A percentile compares a stretch with the other conserved stretches of the same genome.
Evolutionary conservation across 164 flowering plant genomes (phyloP).

Genomic region (Amborella trichopoda): DNA sequence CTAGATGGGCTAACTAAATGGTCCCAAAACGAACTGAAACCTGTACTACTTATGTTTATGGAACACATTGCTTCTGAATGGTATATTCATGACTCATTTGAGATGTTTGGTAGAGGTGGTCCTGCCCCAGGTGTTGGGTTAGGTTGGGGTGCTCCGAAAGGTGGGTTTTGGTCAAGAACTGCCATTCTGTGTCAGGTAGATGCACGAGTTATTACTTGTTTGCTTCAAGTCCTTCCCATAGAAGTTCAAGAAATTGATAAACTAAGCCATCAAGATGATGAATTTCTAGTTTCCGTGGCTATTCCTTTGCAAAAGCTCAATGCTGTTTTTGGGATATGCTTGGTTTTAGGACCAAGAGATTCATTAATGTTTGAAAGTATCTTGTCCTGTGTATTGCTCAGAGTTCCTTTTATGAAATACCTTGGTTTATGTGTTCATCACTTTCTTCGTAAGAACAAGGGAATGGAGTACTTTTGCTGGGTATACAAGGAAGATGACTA

Average conservation of each 20-base stretch:
- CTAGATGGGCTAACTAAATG: slow-evolving; percentile 39
- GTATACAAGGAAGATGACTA: slow-evolving; percentile 50
- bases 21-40: slow-evolving; percentile 29
- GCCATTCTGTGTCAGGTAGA: slow-evolving; percentile 50
- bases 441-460: slow-evolving; percentile 17
- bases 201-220: slow-evolving; percentile 33
- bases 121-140: slow-evolving; percentile 90
- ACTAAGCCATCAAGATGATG: too few species aligned
- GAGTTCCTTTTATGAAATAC: slow-evolving; percentile 35
- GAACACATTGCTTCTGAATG: slow-evolving; percentile 33
- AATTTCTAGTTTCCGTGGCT: slow-evolving; percentile 6
- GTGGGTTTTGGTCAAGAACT: slow-evolving; percentile 77
- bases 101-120: slow-evolving; percentile 86
- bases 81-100: slow-evolving; percentile 37
- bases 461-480: slow-evolving; percentile 25
- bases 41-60: slow-evolving; percentile 23
- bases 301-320: slow-evolving; percentile 22
- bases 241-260: slow-evolving; percentile 9
- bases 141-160: slow-evolving; percentile 92
- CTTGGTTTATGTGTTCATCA: slow-evolving; percentile 27
- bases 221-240: slow-evolving; percentile 34
- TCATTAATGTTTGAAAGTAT: slow-evolving; percentile 34
- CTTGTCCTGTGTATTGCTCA: slow-evolving; percentile 42
- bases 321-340: slow-evolving; percentile 35
- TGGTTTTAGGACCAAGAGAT: slow-evolving; percentile 55